Percentiles rank a stretch among this genome's conserved stretches.
Conservation (phyloP, 495 filamentous ascomycete genomes). For the Penicillium turbatum region DNA sequence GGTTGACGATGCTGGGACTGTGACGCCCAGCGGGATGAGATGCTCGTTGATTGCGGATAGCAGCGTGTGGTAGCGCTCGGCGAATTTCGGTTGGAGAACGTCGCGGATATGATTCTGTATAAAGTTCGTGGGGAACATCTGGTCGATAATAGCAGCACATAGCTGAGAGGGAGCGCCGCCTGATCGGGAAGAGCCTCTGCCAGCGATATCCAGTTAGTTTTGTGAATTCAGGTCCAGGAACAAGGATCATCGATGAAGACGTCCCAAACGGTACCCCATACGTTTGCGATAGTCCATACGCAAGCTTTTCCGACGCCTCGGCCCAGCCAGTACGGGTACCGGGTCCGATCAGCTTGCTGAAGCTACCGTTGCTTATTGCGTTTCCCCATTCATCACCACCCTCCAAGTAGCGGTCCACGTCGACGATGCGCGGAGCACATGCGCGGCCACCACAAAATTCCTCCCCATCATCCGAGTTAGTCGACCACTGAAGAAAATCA, state of each 20-base stretch:
- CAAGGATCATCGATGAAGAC: neutral
- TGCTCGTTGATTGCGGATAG: slow-evolving; percentile 50
- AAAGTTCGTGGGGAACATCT: slow-evolving; percentile 50
- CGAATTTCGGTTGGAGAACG: slow-evolving; percentile 50
- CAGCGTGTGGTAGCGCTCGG: slow-evolving; percentile 51
- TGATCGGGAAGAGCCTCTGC: slow-evolving; percentile 62
- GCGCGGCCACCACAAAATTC: slow-evolving; percentile 33
- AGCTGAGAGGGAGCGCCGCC: slow-evolving; percentile 76
- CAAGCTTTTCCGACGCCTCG: slow-evolving; percentile 65
- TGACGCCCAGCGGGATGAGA: slow-evolving; percentile 57
- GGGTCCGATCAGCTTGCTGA: slow-evolving; percentile 79
- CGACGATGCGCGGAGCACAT: slow-evolving; percentile 64
- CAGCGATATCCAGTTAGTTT: neutral
- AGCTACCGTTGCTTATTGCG: slow-evolving; percentile 73
- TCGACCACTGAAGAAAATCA: slow-evolving; percentile 74
- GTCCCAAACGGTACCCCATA: slow-evolving; percentile 31
- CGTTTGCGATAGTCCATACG: slow-evolving; percentile 61
- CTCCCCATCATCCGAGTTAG: slow-evolving; percentile 25
- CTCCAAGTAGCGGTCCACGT: slow-evolving; percentile 64
- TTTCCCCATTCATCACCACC: slow-evolving; percentile 64
- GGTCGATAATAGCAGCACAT: slow-evolving; percentile 58
- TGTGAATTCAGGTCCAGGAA: neutral
- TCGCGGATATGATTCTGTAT: slow-evolving; percentile 49
- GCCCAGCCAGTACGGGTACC: slow-evolving; percentile 79
- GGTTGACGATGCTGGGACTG: slow-evolving; percentile 31